Base-by-base conservation (phyloP, 768 basidiomycete genomes). In the Macrolepiota albuminosa region DNA sequence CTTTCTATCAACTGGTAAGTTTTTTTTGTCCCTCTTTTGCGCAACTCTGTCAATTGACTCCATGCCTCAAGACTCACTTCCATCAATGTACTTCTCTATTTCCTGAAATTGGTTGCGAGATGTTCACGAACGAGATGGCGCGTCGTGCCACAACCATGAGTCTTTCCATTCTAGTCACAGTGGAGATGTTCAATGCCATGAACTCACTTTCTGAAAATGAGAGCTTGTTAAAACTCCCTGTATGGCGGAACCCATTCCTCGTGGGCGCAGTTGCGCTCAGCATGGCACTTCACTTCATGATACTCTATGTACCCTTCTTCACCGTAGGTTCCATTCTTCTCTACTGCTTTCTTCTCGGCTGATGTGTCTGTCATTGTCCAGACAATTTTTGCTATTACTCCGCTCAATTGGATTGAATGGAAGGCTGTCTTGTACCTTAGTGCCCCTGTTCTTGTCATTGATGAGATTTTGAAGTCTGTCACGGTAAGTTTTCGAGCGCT, bases 131-230 rank as follows among this genome's bases (percentile, higher is more conserved):
- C 71, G 82, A 81, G 61, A 86, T 93, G 82, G 78, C 96, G 13
- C 86, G 86, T 66, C 84, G 84, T 16, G 96, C 95, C 3, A 97
- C 95, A 59, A 99, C 96, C 24, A 93, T 98, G 83, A 95, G 93
- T 64, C 78, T 99, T 37, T 98, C 96, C 31, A 94, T 98, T 68
- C 82, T 99, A 52, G 96, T 99, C 58, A 95, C 89, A 2, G 86
- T 96, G 56, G 93, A 96, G 75, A 96, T 96, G 93, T 94, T 94
- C 79, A 96, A 96, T 73, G 93, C 93, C 39, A 93, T 95, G 89
- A 98, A 98, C 75, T 98, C 95, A 58, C 79, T 99, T 26, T 96
- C 94, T 21, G 96, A 99, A 76, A 98, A 97, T 73, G 96, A 98
- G 78, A 93, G 91, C 61, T 75, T 99, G 61, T 75, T 99, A 54